phyloP scores from a whole-genome alignment of 1,139 yeast genomes.

The Hansenula lynferdii region DNA sequence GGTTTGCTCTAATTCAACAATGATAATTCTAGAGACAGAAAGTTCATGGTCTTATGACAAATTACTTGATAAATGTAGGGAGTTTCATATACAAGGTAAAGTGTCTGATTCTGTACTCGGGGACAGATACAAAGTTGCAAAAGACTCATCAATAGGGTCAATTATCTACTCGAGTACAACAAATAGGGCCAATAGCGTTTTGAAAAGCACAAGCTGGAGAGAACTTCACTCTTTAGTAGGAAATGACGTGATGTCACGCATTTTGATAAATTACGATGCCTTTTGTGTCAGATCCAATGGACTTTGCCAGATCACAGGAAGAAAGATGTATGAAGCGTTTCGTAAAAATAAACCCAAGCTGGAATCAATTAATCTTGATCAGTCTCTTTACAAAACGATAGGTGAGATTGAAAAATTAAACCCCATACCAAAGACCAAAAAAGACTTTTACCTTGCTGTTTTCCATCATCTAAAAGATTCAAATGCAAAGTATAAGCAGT shows the following conservation, averaged over 20 bases:
- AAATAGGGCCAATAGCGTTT: neutral
- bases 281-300: conserved; percentile 2
- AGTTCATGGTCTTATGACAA: conserved; percentile 7
- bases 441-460: conserved; percentile 3
- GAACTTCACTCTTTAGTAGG: conserved; percentile 11
- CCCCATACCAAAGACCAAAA: conserved; percentile 9
- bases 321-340: neutral
- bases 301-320: conserved; percentile 17
- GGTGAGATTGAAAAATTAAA: conserved; percentile 1
- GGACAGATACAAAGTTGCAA: conserved; percentile 11
- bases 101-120: conserved; percentile 20
- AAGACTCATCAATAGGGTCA: conserved; percentile 6
- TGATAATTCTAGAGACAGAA: neutral
- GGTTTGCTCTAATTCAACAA: neutral
- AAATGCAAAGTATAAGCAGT: neutral
- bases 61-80: conserved; percentile 21
- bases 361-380: neutral
- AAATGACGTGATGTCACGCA: neutral
- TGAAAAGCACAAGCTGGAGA: conserved; percentile 15
- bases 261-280: conserved; percentile 11
- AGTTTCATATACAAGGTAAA: conserved; percentile 9
- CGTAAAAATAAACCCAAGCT: neutral
- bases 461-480: conserved; percentile 8
- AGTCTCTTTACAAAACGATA: neutral
- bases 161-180: conserved; percentile 3